Evolutionary conservation across 2,329 filamentous ascomycete genomes (phyloP).

Genomic region (Sclerotinia sclerotiorum): DNA sequence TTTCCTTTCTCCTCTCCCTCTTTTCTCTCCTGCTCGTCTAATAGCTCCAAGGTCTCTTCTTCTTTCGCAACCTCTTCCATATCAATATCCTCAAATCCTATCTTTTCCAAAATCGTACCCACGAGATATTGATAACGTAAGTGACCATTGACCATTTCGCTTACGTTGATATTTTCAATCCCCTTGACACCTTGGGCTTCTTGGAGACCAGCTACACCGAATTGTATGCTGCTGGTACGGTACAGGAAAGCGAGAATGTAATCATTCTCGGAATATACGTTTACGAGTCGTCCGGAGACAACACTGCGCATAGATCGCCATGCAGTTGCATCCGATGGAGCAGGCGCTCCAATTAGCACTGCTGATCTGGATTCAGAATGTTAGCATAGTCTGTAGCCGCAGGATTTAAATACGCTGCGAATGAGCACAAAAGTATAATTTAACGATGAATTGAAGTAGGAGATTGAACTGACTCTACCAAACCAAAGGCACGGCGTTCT

Average conservation of each 20-base stretch:
- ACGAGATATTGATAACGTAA: constrained; percentile 67
- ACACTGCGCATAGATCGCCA: constrained; percentile 78
- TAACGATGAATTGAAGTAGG: neutral
- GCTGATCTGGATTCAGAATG: constrained; percentile 47
- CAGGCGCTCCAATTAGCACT: constrained; percentile 78
- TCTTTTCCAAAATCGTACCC: constrained; percentile 63
- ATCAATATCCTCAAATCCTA: constrained; percentile 60
- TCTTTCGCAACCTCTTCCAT: constrained; percentile 48
- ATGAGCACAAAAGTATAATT: neutral
- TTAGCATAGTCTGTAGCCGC: neutral
- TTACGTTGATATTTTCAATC: constrained; percentile 61
- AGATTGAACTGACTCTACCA: constrained; percentile 63
- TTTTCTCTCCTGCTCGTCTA: constrained; percentile 47
- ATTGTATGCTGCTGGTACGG: constrained; percentile 76
- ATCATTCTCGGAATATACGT: constrained; percentile 85
- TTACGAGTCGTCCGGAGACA: constrained; percentile 79
- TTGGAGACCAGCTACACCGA: constrained; percentile 82
- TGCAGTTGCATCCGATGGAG: constrained; percentile 67
- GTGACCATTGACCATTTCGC: constrained; percentile 66
- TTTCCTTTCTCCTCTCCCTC: constrained; percentile 37
- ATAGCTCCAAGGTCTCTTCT: constrained; percentile 45
- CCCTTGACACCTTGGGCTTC: constrained; percentile 66
- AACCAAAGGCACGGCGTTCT: constrained; percentile 74
- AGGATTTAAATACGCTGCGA: too few species aligned
- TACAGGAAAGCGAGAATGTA: constrained; percentile 87